Evolutionary conservation across 2,329 filamentous ascomycete species (phyloP).

Genomic region (Pyricularia pennisetigena): DNA sequence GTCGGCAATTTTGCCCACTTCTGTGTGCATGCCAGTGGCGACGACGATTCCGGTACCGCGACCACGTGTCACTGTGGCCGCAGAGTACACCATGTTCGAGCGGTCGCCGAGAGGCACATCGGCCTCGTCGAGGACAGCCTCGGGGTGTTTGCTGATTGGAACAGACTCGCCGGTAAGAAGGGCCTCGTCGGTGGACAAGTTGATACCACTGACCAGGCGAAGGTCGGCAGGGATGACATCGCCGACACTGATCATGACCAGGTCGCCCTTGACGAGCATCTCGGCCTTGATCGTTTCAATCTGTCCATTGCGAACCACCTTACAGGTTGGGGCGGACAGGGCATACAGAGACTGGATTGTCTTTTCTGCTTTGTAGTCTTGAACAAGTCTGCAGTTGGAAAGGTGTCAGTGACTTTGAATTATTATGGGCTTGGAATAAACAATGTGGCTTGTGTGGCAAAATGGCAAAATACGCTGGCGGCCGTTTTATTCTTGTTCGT

Average conservation of each 20-base stretch:
- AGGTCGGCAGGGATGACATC: constrained; percentile 30
- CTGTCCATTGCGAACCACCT: constrained; percentile 38
- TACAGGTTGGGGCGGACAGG: constrained; percentile 36
- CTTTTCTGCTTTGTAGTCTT: constrained; percentile 42
- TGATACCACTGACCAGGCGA: constrained; percentile 37
- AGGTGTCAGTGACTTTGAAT: not conserved
- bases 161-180: constrained; percentile 53
- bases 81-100: constrained; percentile 51
- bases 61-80: constrained; percentile 51
- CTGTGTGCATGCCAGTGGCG: constrained; percentile 48
- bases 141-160: constrained; percentile 43
- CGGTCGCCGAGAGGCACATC: constrained; percentile 46
- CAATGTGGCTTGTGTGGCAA: not conserved
- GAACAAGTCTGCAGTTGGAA: constrained; percentile 23
- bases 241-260: constrained; percentile 42
- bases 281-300: constrained; percentile 37
- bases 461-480: not conserved
- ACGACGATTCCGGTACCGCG: constrained; percentile 49
- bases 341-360: constrained; percentile 41
- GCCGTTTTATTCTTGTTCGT: not conserved
- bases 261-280: constrained; percentile 45
- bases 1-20: constrained; percentile 54
- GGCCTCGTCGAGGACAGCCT: constrained; percentile 35
- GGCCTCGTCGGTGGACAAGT: constrained; percentile 50
- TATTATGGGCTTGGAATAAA: not conserved